Base-by-base conservation (phyloP, 1,284 basidiomycete genomes). In the Marasmius fiardii region DNA sequence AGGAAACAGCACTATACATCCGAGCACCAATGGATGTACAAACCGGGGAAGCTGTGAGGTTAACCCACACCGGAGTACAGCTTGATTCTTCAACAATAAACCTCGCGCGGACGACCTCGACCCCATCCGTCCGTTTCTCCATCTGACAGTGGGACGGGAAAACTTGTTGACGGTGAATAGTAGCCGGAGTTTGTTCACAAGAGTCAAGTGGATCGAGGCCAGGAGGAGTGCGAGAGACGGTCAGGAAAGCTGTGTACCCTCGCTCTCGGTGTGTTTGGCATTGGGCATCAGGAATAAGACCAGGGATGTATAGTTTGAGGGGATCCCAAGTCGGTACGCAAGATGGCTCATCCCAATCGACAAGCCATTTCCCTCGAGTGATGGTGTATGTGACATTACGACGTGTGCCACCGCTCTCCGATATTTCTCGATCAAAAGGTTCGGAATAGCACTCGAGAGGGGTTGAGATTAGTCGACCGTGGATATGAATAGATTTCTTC, bases 281-380 rank as follows among this genome's bases (percentile, higher is more conserved):
- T 4, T 41, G 16, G 16, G 39, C 7, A n/a, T 41, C 39, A 7
- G 39, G 39, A 14, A 41, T 4, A 20, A 16, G 39, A 20, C 20
- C 20, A 7, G 16, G 39, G 4, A 6, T 41, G 20, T 20, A 16
- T 1, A 4, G n/a, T 7, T 7, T 16, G 1, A 41, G 2, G 16
- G 16, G 11, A 41, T 41, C 39, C 39, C 39, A 41, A 6, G 4
- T 4, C 7, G 44, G 44, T 16, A 45, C 16, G 20, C 44, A 45
- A 2, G 20, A 48, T 8, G 65, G 53, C 4, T 58, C 47, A 23
- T 69, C 62, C 49, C 70, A 61, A 14, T 59, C 68, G 20, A 64
- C 56, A 24, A 69, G 58, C 24, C 58, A 51, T 34, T 69, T 63
- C 34, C 64, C 65, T 7, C 26, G 21, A 21, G 44, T 45, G 44